These are phyloP conservation scores for Coelastrella sp. DNA, from an alignment of 139 green algal species.

Conservation along the genomic window DNA sequence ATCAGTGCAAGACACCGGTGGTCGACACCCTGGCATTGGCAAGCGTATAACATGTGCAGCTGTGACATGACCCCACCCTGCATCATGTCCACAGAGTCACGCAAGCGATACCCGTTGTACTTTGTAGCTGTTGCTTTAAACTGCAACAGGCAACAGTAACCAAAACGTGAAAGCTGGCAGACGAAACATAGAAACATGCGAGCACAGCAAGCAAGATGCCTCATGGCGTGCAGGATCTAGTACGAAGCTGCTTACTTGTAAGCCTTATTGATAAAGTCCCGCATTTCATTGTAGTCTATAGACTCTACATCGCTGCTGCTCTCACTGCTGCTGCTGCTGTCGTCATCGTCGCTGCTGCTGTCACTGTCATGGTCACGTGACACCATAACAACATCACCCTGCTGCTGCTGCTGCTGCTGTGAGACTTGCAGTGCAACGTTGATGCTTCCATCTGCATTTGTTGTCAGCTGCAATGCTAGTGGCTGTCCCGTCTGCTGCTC, in stretches of 20 bases:
- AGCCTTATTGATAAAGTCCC: slow-evolving; percentile 27
- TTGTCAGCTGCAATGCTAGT: background rate
- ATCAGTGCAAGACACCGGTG: too few relatives aligned
- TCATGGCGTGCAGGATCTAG: too few relatives aligned
- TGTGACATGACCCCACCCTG: too few relatives aligned
- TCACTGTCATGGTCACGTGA: background rate
- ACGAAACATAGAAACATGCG: too few relatives aligned
- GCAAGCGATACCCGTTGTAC: too few relatives aligned
- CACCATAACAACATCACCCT: background rate
- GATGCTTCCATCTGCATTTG: background rate
- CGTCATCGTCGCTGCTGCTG: slow-evolving; percentile 29
- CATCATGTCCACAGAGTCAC: too few relatives aligned
- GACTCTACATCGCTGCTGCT: slow-evolving; percentile 43
- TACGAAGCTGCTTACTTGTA: background rate
- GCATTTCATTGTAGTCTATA: slow-evolving; percentile 38
- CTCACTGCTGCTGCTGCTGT: slow-evolving; percentile 44
- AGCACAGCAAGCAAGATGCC: too few relatives aligned
- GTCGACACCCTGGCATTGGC: too few relatives aligned
- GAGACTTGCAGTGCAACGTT: slow-evolving; percentile 18
- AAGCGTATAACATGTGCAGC: too few relatives aligned
- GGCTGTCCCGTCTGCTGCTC: slow-evolving; percentile 21
- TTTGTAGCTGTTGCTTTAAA: too few relatives aligned
- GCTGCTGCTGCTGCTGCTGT: slow-evolving; percentile 19
- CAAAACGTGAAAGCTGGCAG: too few relatives aligned
- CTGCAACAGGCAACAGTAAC: too few relatives aligned